Evolutionary conservation across 2,329 filamentous ascomycete genomes (phyloP), one percentile per base, ranked within the genome.

Genomic region (Monilinia vaccinii-corymbosi): DNA sequence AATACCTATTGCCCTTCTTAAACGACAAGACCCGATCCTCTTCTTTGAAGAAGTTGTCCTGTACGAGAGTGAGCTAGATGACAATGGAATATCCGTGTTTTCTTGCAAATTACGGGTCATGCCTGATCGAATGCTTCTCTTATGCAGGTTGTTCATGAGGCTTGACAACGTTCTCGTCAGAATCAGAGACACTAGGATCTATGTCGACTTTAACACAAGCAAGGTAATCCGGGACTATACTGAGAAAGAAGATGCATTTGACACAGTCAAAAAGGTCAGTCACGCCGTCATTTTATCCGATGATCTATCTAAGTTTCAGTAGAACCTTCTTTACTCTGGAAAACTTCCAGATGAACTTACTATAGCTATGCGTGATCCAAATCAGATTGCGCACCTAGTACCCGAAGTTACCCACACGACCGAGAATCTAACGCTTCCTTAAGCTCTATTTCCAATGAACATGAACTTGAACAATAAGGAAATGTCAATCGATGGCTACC

Each of bases 11-110:
- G 90, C 93, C 68, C 81, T 97, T 46, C 81, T 99, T 55, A 91
- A 88, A 72, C 84, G 89, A 36, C 88, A 90, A 16, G 94, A 99
- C 72, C 94, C 94, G 0, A 99, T 99, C 65, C 77, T 96, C 6
- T 97, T 97, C 79, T 96, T 95, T 72, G 93, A 97, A 75, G 91
- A 97, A 69, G 91, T 99, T 44, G 85, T 97, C 68, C 81, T 99
- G 51, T 99, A 96, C 73, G 94, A 99, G 77, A 95, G 95, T 75
- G 94, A 99, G 78, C 82, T 99, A 50, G 94, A 96, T 62, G 94
- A 99, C 74, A 99, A 99, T 71, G 94, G 94, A 63, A 94, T 97
- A 67, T 90, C 91, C 34, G 81, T 97, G 71, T 79, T 95, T 61
- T 95, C 87, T 63, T 91, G 88, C 75, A 99, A 99, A 78, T 78